phyloP scores from a whole-genome alignment of 306 rosid species.

The Begonia peltatifolia region DNA sequence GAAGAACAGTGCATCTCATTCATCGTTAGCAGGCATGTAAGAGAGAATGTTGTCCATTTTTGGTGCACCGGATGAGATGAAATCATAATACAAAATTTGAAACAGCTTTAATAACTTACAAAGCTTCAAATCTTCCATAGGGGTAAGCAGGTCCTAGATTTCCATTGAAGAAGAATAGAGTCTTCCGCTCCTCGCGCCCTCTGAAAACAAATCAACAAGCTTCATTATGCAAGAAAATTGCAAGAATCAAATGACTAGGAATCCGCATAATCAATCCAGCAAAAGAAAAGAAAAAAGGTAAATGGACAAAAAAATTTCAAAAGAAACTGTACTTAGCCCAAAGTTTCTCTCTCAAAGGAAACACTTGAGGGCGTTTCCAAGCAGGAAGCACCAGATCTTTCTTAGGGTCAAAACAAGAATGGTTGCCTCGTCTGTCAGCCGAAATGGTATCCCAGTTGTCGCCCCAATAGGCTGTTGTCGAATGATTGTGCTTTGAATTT shows the following conservation, averaged over 20 bases:
- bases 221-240: too few species aligned
- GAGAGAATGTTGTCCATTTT: neutral
- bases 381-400: conserved; percentile 98
- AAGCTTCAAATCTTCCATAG: conserved; percentile 52
- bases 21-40: too few species aligned
- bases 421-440: conserved; percentile 55
- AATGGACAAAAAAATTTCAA: neutral
- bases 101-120: conserved; percentile 30
- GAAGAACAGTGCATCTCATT: too few species aligned
- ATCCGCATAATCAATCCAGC: neutral
- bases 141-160: conserved; percentile 73
- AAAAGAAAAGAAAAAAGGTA: neutral
- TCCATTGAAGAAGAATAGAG: conserved; percentile 76
- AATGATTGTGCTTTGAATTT: conserved; percentile 71
- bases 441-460: conserved; percentile 78
- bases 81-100: neutral
- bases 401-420: conserved; percentile 85
- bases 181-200: conserved; percentile 57
- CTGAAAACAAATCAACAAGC: conserved; percentile 24
- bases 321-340: conserved; percentile 48
- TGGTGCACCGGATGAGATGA: neutral
- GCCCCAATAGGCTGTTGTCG: conserved; percentile 94
- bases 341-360: conserved; percentile 36
- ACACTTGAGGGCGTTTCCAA: conserved; percentile 77
- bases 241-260: neutral